Conservation (phyloP, 2,329 filamentous ascomycete genomes). For the Ophiostoma quercus region DNA sequence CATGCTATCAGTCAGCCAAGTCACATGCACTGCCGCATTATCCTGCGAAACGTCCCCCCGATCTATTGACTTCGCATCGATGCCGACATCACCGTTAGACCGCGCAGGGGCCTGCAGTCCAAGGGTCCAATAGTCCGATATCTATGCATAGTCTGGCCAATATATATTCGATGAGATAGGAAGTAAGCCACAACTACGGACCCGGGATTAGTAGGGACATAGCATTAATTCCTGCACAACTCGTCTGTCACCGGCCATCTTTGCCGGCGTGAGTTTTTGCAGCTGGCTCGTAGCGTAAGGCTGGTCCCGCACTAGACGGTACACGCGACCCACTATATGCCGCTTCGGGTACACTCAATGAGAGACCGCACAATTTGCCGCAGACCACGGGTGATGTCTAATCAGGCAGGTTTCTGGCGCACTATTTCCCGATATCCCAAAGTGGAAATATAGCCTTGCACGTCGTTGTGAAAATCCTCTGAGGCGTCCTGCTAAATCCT, state of each 20-base stretch:
- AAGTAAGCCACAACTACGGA: background rate
- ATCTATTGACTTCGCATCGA: background rate
- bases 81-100: background rate
- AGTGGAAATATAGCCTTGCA: background rate
- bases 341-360: background rate
- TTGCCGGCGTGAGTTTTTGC: background rate
- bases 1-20: background rate
- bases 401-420: background rate
- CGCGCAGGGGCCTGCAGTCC: background rate
- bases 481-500: background rate
- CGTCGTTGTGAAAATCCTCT: background rate
- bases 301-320: conserved; percentile 1
- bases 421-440: background rate
- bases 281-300: conserved; percentile 1
- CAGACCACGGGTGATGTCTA: background rate
- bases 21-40: background rate
- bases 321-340: background rate
- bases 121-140: background rate
- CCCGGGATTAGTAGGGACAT: background rate
- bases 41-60: background rate
- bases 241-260: background rate
- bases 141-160: background rate
- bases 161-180: background rate
- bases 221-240: background rate
- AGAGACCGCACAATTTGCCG: background rate